Evolutionary conservation across 2,329 filamentous ascomycete genomes (phyloP).

Genomic region (Dactylellina leptospora): DNA sequence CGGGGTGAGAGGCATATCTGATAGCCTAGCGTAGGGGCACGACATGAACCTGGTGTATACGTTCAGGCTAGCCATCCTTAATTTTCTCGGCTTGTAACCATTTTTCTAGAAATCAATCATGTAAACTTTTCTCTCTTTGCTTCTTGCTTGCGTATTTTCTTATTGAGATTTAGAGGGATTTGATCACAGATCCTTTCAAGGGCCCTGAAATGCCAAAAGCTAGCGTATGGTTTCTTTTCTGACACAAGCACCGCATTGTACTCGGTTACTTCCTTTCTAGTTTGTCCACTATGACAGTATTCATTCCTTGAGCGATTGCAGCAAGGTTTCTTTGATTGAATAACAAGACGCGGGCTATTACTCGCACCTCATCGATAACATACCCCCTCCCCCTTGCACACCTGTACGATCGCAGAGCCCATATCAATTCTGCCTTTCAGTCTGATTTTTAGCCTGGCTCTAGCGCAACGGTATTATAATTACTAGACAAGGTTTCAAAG

Average conservation of each 20-base stretch:
- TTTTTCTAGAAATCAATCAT: slow-evolving; percentile 24
- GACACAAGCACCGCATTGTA: slow-evolving; percentile 53
- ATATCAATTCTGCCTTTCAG: slow-evolving; percentile 18
- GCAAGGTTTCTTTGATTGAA: slow-evolving; percentile 44
- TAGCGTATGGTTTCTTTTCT: slow-evolving; percentile 16
- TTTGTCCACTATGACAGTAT: slow-evolving; percentile 29
- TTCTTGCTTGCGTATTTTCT: slow-evolving; percentile 13
- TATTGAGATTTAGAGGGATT: slow-evolving; percentile 42
- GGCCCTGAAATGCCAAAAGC: slow-evolving; percentile 18
- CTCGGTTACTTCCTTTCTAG: slow-evolving; percentile 48
- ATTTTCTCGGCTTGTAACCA: slow-evolving; percentile 7
- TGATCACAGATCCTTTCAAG: slow-evolving; percentile 47
- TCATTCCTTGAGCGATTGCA: slow-evolving; percentile 29
- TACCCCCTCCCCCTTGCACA: slow-evolving; percentile 14
- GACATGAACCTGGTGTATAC: too few species aligned
- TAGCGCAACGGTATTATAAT: slow-evolving; percentile 37
- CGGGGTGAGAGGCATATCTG: slow-evolving; percentile 11
- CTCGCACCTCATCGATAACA: slow-evolving; percentile 30
- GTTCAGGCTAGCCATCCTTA: slow-evolving; percentile 17
- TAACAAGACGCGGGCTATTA: slow-evolving; percentile 28
- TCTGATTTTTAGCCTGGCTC: slow-evolving; percentile 10
- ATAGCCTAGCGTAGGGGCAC: slow-evolving; percentile 29
- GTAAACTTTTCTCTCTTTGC: background rate
- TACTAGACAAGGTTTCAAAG: slow-evolving; percentile 22
- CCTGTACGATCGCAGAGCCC: slow-evolving; percentile 27